These are phyloP conservation scores for Patellaria atrata DNA, from an alignment of 495 filamentous ascomycete species.

Conservation along the genomic window DNA sequence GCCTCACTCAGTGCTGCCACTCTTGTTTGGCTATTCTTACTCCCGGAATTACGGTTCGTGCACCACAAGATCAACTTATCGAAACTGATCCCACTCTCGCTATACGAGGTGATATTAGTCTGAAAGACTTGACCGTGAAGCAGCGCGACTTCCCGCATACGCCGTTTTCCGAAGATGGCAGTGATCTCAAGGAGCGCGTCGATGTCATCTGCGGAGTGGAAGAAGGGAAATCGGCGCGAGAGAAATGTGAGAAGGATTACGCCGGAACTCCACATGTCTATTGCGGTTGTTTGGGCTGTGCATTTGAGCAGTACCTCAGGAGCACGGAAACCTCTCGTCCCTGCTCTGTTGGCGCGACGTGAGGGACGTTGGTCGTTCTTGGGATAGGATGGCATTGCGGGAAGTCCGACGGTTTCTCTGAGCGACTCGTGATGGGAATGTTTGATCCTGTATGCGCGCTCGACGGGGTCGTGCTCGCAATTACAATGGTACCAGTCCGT, in stretches of 20 bases:
- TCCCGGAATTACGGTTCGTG: constrained; percentile 44
- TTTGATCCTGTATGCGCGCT: constrained; percentile 24
- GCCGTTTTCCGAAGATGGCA: constrained; percentile 74
- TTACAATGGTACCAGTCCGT: constrained; percentile 56
- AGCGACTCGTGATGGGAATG: constrained; percentile 26
- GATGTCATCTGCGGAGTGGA: constrained; percentile 91
- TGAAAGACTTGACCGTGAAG: constrained; percentile 83
- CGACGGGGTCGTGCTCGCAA: constrained; percentile 40
- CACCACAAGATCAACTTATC: constrained; percentile 92
- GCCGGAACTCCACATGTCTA: constrained; percentile 94
- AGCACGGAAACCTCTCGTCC: constrained; percentile 90
- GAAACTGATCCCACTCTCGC: constrained; percentile 65
- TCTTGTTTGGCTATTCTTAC: constrained; percentile 26
- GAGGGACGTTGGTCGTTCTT: constrained; percentile 76
- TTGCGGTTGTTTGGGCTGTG: constrained; percentile 76
- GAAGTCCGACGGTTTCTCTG: no score
- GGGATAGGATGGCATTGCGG: constrained; percentile 34
- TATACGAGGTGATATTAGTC: constrained; percentile 79
- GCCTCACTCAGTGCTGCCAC: constrained; percentile 40
- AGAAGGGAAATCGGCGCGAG: constrained; percentile 86
- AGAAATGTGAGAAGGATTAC: constrained; percentile 88
- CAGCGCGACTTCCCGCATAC: constrained; percentile 68
- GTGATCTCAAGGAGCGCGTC: constrained; percentile 96
- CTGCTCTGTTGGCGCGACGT: constrained; percentile 81
- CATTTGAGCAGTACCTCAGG: constrained; percentile 97